Base-by-base conservation (phyloP, 2,329 filamentous ascomycete species). In the Zarea fungicola region DNA sequence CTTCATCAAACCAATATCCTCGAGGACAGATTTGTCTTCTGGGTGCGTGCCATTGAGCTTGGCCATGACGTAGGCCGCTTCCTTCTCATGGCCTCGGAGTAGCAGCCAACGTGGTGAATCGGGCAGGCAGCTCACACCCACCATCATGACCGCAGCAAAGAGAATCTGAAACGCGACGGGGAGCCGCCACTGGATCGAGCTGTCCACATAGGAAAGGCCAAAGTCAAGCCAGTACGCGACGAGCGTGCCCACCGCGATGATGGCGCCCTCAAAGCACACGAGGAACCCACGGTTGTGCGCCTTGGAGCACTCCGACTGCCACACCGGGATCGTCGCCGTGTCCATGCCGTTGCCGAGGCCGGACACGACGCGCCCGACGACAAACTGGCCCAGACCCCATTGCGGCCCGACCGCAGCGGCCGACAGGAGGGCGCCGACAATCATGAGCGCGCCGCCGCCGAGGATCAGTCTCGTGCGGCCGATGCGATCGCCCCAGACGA, bases 381-480 rank as follows among this genome's bases (percentile, higher is more conserved):
- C 74, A 50, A 80, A 66, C 52, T 80, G 75, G 1, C 72, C 67
- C 26, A 77, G 58, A n/a, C 52, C 55, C 25, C 39, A 48, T 21
- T 58, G 52, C 1, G 75, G 62, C 19, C 64, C 67, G 62, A 63
- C 57, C 16, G 65, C 47, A 14, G 71, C 68, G 29, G 77, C 64
- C 58, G 85, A 83, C 31, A 85, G 74, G 8, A 77, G 67, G 28
- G 81, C 80, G 16, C 82, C 82, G 9, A 82, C 48, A 8, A 81
- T 72, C 74, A 85, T 80, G 54, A 85, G 74, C 10, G 67, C 53
- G 8, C 74, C 75, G 14, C 82, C 82, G 2, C 68, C 16, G n/a
- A 78, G 68, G 56, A 84, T 78, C 45, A 82, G 80, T 2, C 74
- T 75, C 32, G 75, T 63, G 35, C 73, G 60, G 22, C 72, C 73